These are phyloP conservation scores for Carallia pectinifolia DNA, from an alignment of 345 rosid genomes.

Conservation along the genomic window DNA sequence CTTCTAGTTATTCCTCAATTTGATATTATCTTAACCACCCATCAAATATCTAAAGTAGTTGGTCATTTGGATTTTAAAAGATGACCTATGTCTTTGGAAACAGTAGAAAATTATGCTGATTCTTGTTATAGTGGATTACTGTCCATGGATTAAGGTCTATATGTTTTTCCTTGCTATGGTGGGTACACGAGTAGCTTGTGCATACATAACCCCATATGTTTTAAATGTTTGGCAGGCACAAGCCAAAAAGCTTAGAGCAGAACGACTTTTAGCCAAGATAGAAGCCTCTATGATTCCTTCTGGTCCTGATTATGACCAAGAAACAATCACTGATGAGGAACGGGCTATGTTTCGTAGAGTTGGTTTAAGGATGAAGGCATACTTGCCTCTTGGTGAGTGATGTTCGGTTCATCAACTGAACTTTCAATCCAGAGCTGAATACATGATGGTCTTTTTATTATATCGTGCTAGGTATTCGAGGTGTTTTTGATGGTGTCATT, in stretches of 20 bases:
- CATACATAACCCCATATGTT: constrained; percentile 12
- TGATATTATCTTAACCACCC: background rate
- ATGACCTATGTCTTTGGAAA: background rate
- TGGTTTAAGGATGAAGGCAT: constrained; percentile 93
- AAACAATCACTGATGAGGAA: constrained; percentile 93
- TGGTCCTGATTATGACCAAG: constrained; percentile 98
- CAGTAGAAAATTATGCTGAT: constrained; percentile 1
- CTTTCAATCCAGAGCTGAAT: constrained; percentile 7
- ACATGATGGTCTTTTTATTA: constrained; percentile 19
- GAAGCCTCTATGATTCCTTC: constrained; percentile 93
- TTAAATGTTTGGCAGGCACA: constrained; percentile 59
- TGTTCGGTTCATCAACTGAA: constrained; percentile 12
- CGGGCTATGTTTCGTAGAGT: constrained; percentile 82
- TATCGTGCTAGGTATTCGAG: constrained; percentile 76
- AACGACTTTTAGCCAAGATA: constrained; percentile 73
- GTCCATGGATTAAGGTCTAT: background rate
- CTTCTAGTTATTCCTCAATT: background rate
- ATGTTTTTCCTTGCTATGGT: background rate
- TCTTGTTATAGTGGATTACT: constrained; percentile 1
- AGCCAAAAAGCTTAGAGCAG: constrained; percentile 87
- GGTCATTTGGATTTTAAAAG: background rate
- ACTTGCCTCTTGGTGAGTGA: constrained; percentile 80
- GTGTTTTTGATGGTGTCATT: constrained; percentile 95
- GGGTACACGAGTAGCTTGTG: background rate
- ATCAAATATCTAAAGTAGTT: background rate